Conservation (phyloP, 495 filamentous ascomycete genomes). For the Hypoxylon perforatum region DNA sequence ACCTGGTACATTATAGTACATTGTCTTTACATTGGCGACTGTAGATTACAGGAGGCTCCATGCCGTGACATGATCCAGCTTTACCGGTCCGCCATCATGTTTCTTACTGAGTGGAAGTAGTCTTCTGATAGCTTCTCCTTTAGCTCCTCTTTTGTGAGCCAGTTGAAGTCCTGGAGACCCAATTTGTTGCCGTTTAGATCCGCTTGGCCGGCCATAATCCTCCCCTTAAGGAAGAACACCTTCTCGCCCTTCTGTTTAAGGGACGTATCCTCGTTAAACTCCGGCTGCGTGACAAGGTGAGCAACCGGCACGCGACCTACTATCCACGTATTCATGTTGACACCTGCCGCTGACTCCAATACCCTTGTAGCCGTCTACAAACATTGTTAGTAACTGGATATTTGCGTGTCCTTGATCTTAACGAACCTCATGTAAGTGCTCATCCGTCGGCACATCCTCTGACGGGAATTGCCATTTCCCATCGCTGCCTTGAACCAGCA, state of each 20-base stretch:
- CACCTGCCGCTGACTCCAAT: slow-evolving; percentile 77
- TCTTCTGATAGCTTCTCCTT: slow-evolving; percentile 65
- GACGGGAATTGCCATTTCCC: slow-evolving; percentile 83
- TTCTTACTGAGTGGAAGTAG: slow-evolving; percentile 79
- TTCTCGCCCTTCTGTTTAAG: slow-evolving; percentile 71
- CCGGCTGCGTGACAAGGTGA: slow-evolving; percentile 69
- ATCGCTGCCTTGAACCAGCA: slow-evolving; percentile 77
- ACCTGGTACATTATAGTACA: slow-evolving; percentile 26
- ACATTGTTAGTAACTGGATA: slow-evolving; percentile 15
- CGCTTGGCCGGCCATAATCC: slow-evolving; percentile 97
- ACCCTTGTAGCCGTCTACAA: slow-evolving; percentile 82
- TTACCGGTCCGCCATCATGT: slow-evolving; percentile 81
- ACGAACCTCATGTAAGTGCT: slow-evolving; percentile 84
- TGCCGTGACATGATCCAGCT: slow-evolving; percentile 6
- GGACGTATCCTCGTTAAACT: slow-evolving; percentile 48
- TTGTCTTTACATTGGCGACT: slow-evolving; percentile 34
- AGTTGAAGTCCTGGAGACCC: slow-evolving; percentile 84
- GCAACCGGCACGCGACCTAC: slow-evolving; percentile 91
- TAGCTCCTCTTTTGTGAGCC: slow-evolving; percentile 91
- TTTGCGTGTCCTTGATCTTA: not conserved
- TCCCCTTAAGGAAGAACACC: slow-evolving; percentile 92
- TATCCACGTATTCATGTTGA: slow-evolving; percentile 99
- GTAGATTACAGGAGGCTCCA: slow-evolving; percentile 24
- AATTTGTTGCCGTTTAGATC: slow-evolving; percentile 78
- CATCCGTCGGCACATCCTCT: slow-evolving; percentile 70